Conservation (phyloP, 2,329 filamentous ascomycete genomes). For the Curvularia sp. region DNA sequence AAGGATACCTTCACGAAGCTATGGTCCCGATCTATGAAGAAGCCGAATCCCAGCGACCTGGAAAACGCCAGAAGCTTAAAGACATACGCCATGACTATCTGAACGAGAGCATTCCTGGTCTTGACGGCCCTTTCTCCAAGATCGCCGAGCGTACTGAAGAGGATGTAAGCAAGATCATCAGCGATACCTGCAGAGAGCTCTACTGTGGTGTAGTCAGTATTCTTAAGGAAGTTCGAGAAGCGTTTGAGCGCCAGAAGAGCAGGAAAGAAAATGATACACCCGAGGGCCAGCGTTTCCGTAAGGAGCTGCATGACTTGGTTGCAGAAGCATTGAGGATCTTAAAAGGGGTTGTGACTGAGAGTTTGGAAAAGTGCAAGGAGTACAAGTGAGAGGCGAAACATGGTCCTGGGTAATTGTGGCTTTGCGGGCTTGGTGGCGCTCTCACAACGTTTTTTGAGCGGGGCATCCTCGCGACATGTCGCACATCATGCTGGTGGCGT, state of each 20-base stretch:
- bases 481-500: not conserved
- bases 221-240: conserved; percentile 5
- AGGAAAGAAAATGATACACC: conserved; percentile 17
- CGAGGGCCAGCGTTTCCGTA: conserved; percentile 16
- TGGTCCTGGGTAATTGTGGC: not conserved
- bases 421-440: not conserved
- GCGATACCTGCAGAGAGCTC: not conserved
- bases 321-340: conserved; percentile 13
- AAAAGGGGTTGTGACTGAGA: conserved; percentile 9
- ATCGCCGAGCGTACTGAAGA: not conserved
- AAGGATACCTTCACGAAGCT: conserved; percentile 21
- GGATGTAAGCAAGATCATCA: not conserved
- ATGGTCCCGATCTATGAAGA: conserved; percentile 23
- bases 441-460: not conserved
- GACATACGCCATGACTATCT: conserved; percentile 14
- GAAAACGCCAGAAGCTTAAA: conserved; percentile 10
- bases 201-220: conserved; percentile 1
- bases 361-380: conserved; percentile 17
- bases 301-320: conserved; percentile 13
- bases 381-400: conserved; percentile 6
- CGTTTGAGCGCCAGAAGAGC: conserved; percentile 14
- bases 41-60: not conserved
- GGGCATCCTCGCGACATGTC: not conserved
- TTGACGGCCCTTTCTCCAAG: conserved; percentile 2
- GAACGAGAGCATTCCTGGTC: not conserved